Conservation (phyloP, 73 alveolate species). For the Blepharisma japonicum region DNA sequence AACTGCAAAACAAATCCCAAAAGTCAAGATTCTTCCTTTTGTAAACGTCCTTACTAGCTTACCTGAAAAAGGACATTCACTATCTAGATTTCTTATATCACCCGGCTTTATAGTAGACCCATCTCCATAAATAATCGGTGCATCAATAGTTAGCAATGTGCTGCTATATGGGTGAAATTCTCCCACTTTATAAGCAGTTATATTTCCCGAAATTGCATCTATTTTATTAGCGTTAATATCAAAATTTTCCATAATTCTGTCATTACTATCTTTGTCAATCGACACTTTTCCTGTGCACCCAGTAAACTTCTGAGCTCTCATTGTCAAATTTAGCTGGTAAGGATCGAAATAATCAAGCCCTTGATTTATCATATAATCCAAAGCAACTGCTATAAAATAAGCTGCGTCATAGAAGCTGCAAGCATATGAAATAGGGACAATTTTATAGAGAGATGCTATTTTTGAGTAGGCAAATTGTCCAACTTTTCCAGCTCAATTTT, state of each 20-base stretch:
- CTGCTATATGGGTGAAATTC: background rate
- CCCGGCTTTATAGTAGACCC: background rate
- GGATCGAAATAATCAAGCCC: background rate
- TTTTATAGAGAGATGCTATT: too few species aligned
- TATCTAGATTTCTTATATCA: background rate
- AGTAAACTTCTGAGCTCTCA: background rate
- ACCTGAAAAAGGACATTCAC: background rate
- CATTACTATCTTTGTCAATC: background rate
- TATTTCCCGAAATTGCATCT: background rate
- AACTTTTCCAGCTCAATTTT: too few species aligned
- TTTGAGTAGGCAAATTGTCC: too few species aligned
- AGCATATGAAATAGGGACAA: background rate
- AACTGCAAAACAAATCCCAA: too few species aligned
- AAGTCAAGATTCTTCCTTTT: background rate
- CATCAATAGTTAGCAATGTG: background rate
- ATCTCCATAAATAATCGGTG: background rate
- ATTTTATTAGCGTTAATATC: background rate
- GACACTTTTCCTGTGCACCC: slow-evolving; percentile 3
- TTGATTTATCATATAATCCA: background rate
- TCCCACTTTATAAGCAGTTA: background rate
- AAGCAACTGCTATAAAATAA: background rate
- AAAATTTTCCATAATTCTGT: background rate
- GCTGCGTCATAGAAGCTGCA: background rate
- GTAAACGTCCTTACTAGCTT: background rate
- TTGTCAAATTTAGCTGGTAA: background rate